These are phyloP conservation scores for Penicillium ucsense DNA, from an alignment of 495 filamentous ascomycete genomes.

Conservation along the genomic window DNA sequence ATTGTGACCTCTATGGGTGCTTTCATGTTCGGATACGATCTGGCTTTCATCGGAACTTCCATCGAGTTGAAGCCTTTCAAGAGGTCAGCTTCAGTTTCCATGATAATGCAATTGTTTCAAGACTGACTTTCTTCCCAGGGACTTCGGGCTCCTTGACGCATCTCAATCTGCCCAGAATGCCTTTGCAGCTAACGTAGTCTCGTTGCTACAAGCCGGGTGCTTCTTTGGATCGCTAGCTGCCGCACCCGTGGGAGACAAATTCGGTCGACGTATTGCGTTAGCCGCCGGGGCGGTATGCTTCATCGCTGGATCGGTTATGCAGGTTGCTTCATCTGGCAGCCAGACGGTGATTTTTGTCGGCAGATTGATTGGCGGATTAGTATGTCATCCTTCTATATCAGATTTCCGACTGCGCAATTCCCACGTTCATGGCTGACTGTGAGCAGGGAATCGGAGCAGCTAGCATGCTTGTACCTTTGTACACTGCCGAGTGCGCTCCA, in stretches of 20 bases:
- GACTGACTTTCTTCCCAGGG: conserved; percentile 1
- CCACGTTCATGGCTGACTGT: neutral
- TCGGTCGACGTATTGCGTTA: conserved; percentile 4
- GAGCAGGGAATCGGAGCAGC: conserved; percentile 31
- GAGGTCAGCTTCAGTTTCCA: neutral
- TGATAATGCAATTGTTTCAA: neutral
- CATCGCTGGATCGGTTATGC: conserved; percentile 5
- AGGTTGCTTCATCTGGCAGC: conserved; percentile 4
- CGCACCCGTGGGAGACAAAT: conserved; percentile 3
- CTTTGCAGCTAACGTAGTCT: conserved; percentile 10
- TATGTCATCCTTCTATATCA: neutral
- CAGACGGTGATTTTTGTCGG: conserved; percentile 6
- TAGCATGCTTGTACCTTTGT: conserved; percentile 57
- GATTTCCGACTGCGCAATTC: neutral
- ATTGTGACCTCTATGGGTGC: conserved; percentile 12
- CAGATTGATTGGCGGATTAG: conserved; percentile 5
- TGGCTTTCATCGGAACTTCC: conserved; percentile 14
- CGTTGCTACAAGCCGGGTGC: conserved; percentile 7
- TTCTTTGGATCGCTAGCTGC: conserved; percentile 7
- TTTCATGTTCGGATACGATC: conserved; percentile 12
- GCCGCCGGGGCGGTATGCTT: conserved; percentile 1
- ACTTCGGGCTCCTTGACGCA: conserved; percentile 5
- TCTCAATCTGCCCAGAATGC: conserved; percentile 3
- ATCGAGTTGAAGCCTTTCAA: conserved; percentile 7
- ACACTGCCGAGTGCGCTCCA: conserved; percentile 64